Evolutionary conservation across 345 rosid genomes (phyloP), one percentile per base, ranked within the genome.

Genomic region (Garcia nutans): DNA sequence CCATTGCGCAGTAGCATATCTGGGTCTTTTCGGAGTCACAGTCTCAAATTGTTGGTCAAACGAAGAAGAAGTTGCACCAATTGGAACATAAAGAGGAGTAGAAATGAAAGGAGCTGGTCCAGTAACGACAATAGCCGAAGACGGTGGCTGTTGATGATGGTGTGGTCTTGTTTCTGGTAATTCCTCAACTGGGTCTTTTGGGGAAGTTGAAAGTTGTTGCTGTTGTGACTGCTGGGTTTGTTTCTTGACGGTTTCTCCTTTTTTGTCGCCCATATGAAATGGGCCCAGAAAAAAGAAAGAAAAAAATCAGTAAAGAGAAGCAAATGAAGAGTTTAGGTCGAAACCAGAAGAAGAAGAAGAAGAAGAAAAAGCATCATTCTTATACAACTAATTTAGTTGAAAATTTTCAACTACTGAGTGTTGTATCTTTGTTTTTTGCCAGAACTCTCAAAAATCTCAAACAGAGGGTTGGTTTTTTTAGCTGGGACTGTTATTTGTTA

Each of bases 1-100:
- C 98, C 98, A 94, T 81, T 92, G 98, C 10, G 85, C 85, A 75
- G 79, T 73, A 47, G 70, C 77, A 44, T 88, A 95, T 71, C 99
- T 88, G 45, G 90, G 86, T 61, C 97, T 73, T 78, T 95, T 95
- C 12, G 97, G 91, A 76, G 87, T 88, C n/a, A 77, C 72, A 10
- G 84, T 6, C 71, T 87, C 93, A 65, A 88, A 86, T 22, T 86
- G 92, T 54, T 73, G 80, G 49, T 88, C 88, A 68, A 80, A 87
- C 0, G 86, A 80, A n/a, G 91, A 79, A 22, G 93, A 85, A 82
- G 88, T 72, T 65, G 80, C 76, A 66, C 80, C 88, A 71, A 81
- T 74, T 66, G 91, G 90, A 13, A 85, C 80, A 80, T 79, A 93
- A 45, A 88, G 77, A 45, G 92, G 93, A 37, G 91, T 68, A 44